phyloP scores from a whole-genome alignment of 257 asterid genomes.

The Penstemon barbatus region DNA sequence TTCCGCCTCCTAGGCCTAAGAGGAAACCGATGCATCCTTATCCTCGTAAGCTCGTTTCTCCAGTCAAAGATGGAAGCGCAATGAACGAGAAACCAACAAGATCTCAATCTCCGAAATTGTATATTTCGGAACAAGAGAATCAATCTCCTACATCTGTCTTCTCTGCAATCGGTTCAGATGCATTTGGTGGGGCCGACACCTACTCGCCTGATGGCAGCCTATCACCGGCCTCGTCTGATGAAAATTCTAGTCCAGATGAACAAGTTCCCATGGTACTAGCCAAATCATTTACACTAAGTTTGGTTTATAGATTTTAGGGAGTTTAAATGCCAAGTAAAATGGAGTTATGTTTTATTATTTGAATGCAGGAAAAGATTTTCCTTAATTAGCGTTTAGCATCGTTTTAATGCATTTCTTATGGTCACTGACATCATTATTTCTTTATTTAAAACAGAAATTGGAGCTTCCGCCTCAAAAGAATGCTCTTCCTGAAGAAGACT shows the following conservation, averaged over 20 bases:
- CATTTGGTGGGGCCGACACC: slow-evolving; percentile 40
- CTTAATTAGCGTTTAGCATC: background rate
- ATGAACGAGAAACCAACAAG: slow-evolving; percentile 37
- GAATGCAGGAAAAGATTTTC: no score
- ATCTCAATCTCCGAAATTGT: slow-evolving; percentile 33
- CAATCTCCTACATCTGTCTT: slow-evolving; percentile 79
- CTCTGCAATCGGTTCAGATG: slow-evolving; percentile 61
- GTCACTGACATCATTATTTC: no score
- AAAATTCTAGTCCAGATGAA: slow-evolving; percentile 44
- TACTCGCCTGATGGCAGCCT: slow-evolving; percentile 40
- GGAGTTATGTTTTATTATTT: no score
- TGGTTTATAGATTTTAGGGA: no score
- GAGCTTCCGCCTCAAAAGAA: slow-evolving; percentile 44
- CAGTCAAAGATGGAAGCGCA: slow-evolving; percentile 33
- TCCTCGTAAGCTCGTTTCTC: slow-evolving; percentile 73
- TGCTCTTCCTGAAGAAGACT: slow-evolving; percentile 40
- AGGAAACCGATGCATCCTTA: slow-evolving; percentile 94
- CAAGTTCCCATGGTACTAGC: slow-evolving; percentile 48
- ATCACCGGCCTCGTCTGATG: slow-evolving; percentile 56
- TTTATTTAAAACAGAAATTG: slow-evolving; percentile 40
- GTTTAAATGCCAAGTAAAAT: no score
- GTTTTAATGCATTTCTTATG: background rate
- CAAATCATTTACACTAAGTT: background rate
- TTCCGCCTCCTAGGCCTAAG: slow-evolving; percentile 98
- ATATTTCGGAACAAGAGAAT: slow-evolving; percentile 42